Percentiles rank a stretch among this genome's conserved stretches.
phyloP scores from a whole-genome alignment of 1,284 basidiomycete species.

The Leccinum pachyderme region DNA sequence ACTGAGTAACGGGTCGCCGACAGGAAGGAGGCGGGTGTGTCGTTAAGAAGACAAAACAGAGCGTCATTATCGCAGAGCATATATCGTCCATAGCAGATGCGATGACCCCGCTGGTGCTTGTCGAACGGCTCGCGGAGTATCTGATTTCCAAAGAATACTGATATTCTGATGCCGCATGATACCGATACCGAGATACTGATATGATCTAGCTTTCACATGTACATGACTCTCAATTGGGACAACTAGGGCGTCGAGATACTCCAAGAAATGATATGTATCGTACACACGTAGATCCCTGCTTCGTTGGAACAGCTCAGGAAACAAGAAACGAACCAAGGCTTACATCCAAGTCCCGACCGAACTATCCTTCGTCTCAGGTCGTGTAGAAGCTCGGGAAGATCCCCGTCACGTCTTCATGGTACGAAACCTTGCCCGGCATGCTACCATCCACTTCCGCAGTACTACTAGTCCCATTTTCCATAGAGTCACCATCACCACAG shows the following conservation, averaged over 20 bases:
- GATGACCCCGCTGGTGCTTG: conserved; percentile 63
- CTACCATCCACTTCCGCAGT: conserved; percentile 1
- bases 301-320: neutral
- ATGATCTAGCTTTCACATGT: neutral
- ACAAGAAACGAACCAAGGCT: neutral
- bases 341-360: neutral
- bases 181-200: neutral
- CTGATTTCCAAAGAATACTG: conserved; percentile 48
- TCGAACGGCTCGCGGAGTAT: conserved; percentile 80
- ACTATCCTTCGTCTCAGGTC: conserved; percentile 13
- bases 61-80: conserved; percentile 84
- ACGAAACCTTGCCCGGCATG: conserved; percentile 26
- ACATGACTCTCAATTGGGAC: neutral
- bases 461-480: neutral
- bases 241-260: neutral
- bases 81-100: conserved; percentile 35
- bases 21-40: conserved; percentile 63
- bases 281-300: conserved; percentile 4
- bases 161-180: conserved; percentile 1
- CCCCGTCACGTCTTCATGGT: conserved; percentile 34
- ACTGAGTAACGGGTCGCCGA: neutral
- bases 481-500: neutral
- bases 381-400: conserved; percentile 37
- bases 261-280: neutral
- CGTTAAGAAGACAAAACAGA: conserved; percentile 85